These are phyloP conservation scores for Phalaenopsis hybrid DNA, from an alignment of 116 monocot species.

Conservation along the genomic window DNA sequence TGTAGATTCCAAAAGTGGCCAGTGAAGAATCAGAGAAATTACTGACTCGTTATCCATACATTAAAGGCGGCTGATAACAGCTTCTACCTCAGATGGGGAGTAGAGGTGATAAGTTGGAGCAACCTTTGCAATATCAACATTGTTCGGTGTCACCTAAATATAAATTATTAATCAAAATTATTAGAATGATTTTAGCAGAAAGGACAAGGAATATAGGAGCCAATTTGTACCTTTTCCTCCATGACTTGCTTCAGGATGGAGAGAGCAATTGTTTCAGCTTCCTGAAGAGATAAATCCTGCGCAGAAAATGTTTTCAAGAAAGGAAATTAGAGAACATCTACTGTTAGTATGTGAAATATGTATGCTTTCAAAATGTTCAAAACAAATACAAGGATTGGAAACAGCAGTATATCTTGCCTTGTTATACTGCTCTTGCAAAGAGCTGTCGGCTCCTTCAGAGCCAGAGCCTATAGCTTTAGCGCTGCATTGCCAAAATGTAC, in stretches of 20 bases:
- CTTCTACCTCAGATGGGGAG: conserved; percentile 70
- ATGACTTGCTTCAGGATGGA: conserved; percentile 93
- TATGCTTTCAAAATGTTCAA: not conserved
- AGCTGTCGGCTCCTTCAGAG: conserved; percentile 61
- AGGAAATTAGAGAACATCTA: not conserved
- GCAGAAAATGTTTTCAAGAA: not conserved
- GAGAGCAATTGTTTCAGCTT: conserved; percentile 84
- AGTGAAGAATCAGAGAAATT: not conserved
- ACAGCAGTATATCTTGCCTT: conserved; percentile 17
- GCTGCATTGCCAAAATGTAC: conserved; percentile 59
- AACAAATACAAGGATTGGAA: not conserved
- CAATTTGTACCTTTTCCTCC: conserved; percentile 75
- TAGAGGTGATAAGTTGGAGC: conserved; percentile 82
- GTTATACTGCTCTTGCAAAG: conserved; percentile 53
- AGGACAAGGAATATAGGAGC: not conserved
- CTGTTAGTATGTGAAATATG: not conserved
- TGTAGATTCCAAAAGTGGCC: not conserved
- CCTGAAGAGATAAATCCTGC: conserved; percentile 65
- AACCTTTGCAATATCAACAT: conserved; percentile 90
- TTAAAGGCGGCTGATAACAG: conserved; percentile 67
- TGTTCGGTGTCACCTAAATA: conserved; percentile 75
- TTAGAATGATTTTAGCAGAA: not conserved
- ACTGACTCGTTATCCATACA: not conserved
- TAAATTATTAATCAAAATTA: not conserved
- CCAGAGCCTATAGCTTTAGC: conserved; percentile 63